Conservation (phyloP, 306 rosid genomes). For the Medicago arabica region DNA sequence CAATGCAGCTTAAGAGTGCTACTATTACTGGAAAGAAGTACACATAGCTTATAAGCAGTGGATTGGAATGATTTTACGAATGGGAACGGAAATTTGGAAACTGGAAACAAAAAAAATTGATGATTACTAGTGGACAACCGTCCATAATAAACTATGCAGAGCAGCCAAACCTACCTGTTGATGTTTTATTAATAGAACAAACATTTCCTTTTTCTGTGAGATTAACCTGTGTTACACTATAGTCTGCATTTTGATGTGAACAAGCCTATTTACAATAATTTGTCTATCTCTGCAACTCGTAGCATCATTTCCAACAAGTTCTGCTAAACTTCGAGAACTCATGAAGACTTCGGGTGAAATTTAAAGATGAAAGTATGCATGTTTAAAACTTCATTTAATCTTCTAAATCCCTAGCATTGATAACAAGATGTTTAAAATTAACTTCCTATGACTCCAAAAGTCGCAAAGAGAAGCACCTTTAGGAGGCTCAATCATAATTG, state of each 20-base stretch:
- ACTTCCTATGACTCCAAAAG: background rate
- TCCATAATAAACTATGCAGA: conserved; percentile 26
- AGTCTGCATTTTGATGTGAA: background rate
- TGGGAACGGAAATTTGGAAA: background rate
- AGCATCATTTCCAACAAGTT: background rate
- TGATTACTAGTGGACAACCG: conserved; percentile 1
- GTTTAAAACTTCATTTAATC: background rate
- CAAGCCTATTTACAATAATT: background rate
- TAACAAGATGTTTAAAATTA: conserved; percentile 7
- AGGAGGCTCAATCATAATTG: background rate
- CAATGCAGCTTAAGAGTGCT: conserved; percentile 2
- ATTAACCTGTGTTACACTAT: background rate
- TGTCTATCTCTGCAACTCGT: background rate
- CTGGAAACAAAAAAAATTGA: background rate
- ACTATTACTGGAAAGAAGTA: conserved; percentile 20
- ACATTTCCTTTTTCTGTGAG: background rate
- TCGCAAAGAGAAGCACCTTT: background rate
- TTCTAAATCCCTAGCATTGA: background rate
- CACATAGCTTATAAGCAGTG: conserved; percentile 27
- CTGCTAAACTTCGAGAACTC: background rate
- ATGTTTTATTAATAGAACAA: conserved; percentile 4
- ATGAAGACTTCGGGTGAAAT: background rate
- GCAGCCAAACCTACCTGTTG: conserved; percentile 21
- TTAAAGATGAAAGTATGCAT: background rate
- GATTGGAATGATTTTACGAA: background rate